A percentile compares a stretch with the other conserved stretches of the same genome.
Conservation (phyloP, 257 asterid species). For the Ilex asprella region DNA sequence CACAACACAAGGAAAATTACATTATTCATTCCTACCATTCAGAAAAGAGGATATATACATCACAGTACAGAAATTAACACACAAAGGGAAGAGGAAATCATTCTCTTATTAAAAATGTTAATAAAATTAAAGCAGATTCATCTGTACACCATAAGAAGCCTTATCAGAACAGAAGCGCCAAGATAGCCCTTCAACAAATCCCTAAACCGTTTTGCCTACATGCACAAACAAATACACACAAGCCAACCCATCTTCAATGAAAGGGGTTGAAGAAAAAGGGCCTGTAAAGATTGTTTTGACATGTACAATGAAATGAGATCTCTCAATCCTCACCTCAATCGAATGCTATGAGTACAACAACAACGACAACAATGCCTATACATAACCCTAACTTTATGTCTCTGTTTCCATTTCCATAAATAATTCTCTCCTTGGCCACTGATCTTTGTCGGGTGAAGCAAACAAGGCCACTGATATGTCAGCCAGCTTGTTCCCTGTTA, state of each 20-base stretch:
- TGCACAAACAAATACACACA: conserved; percentile 15
- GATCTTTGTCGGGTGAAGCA: conserved; percentile 22
- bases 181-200: conserved; percentile 10
- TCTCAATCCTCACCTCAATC: neutral
- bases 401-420: conserved; percentile 21
- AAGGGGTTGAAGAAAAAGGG: conserved; percentile 39
- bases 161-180: conserved; percentile 9
- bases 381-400: conserved; percentile 11
- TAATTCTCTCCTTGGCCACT: conserved; percentile 26
- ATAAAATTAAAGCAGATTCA: neutral
- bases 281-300: conserved; percentile 13
- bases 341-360: conserved; percentile 8
- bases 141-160: conserved; percentile 5
- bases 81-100: neutral
- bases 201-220: conserved; percentile 7
- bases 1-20: too few species aligned
- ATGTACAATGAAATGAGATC: conserved; percentile 20
- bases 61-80: neutral
- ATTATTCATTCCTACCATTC: neutral
- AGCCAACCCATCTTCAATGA: conserved; percentile 42
- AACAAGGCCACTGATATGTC: conserved; percentile 57
- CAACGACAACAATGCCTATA: conserved; percentile 5
- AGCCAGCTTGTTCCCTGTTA: conserved; percentile 39
- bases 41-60: too few species aligned
- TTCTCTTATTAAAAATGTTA: neutral